Conservation (phyloP, 31 red algal species). For the Pterothamnion heteromorphum region DNA sequence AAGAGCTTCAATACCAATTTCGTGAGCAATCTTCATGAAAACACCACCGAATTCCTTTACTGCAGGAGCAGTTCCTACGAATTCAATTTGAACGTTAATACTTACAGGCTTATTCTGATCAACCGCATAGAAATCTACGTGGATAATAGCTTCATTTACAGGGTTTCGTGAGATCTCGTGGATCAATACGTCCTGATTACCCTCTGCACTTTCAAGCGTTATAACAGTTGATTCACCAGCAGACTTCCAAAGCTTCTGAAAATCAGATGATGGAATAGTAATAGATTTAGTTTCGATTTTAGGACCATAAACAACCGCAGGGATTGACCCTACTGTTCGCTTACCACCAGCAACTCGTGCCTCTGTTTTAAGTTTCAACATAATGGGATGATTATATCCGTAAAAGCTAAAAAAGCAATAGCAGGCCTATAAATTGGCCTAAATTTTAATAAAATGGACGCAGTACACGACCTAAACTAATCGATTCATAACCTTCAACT, state of each 20-base stretch:
- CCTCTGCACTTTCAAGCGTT: background rate
- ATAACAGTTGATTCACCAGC: background rate
- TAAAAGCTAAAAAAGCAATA: background rate
- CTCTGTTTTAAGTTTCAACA: background rate
- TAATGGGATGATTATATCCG: background rate
- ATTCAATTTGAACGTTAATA: background rate
- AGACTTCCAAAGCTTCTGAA: background rate
- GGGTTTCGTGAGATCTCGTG: background rate
- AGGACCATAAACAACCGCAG: background rate
- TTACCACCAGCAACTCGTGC: background rate
- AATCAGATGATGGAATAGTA: background rate
- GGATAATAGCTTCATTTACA: background rate
- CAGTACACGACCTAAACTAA: too few relatives aligned
- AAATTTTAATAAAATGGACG: too few relatives aligned
- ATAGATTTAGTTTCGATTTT: background rate
- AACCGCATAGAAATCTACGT: background rate
- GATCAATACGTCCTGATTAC: background rate
- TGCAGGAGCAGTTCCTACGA: background rate
- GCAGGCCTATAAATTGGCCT: too few relatives aligned
- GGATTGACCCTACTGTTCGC: background rate
- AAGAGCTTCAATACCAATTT: background rate
- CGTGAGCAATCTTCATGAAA: background rate
- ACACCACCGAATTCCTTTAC: background rate
- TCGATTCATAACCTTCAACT: too few relatives aligned
- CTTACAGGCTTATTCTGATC: background rate